phyloP scores from a whole-genome alignment of 164 flowering plant genomes.

The Protea cynaroides region DNA sequence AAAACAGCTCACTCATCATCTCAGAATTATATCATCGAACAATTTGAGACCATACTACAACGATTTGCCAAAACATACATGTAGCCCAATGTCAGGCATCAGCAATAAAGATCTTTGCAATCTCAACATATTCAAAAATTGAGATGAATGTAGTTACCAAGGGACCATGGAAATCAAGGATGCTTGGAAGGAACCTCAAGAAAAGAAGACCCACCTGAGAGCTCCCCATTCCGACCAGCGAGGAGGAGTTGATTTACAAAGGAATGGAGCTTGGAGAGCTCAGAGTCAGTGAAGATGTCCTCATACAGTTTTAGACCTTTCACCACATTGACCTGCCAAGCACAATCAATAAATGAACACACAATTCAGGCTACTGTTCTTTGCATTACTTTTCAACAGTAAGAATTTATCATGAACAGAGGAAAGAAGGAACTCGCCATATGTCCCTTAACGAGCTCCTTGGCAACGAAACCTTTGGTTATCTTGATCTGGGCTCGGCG shows the following conservation, averaged over 20 bases:
- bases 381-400: slow-evolving; percentile 7
- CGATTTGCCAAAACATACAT: too few species aligned
- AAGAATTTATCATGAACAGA: slow-evolving; percentile 11
- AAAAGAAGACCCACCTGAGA: slow-evolving; percentile 50
- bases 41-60: neutral
- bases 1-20: neutral
- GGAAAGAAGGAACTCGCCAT: slow-evolving; percentile 49
- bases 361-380: slow-evolving; percentile 2
- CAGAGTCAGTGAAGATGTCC: slow-evolving; percentile 62
- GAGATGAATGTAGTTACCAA: neutral
- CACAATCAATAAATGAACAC: slow-evolving; percentile 7
- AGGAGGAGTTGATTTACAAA: slow-evolving; percentile 58
- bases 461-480: slow-evolving; percentile 64
- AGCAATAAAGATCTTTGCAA: neutral
- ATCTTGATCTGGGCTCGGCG: slow-evolving; percentile 51
- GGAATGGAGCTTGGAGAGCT: slow-evolving; percentile 55
- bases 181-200: neutral
- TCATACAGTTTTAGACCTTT: slow-evolving; percentile 85
- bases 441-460: slow-evolving; percentile 69
- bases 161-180: neutral
- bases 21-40: neutral
- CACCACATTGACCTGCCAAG: slow-evolving; percentile 86
- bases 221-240: slow-evolving; percentile 80
- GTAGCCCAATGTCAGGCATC: neutral
- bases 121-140: neutral